Evolutionary conservation across 2,329 filamentous ascomycete genomes (phyloP).

Genomic region (Monilinia polystroma): DNA sequence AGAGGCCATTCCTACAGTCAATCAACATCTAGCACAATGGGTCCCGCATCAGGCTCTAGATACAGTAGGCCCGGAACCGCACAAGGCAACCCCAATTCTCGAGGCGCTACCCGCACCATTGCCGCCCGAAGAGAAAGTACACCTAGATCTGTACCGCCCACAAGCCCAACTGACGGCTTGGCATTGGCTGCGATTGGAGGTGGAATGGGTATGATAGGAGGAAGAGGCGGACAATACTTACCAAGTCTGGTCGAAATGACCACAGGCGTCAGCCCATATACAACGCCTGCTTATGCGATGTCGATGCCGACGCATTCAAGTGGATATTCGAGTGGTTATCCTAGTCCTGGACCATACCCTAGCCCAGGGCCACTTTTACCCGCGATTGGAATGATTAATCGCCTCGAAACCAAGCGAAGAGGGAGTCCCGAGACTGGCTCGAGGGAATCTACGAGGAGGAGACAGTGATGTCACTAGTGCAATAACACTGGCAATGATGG

Average conservation of each 20-base stretch:
- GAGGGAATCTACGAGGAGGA: conserved; percentile 49
- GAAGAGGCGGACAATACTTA: conserved; percentile 44
- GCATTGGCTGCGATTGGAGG: conserved; percentile 38
- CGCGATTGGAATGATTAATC: conserved; percentile 33
- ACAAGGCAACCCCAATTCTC: conserved; percentile 27
- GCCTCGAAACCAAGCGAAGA: conserved; percentile 50
- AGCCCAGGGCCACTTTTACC: conserved; percentile 47
- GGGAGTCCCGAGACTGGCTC: conserved; percentile 50
- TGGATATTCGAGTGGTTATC: conserved; percentile 29
- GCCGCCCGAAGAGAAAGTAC: conserved; percentile 40
- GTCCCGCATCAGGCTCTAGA: conserved; percentile 27
- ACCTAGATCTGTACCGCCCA: conserved; percentile 41
- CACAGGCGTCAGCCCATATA: conserved; percentile 61
- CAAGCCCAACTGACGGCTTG: conserved; percentile 42
- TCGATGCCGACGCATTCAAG: conserved; percentile 32
- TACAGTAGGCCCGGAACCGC: conserved; percentile 34
- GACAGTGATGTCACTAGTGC: conserved; percentile 37
- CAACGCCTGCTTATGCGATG: conserved; percentile 54
- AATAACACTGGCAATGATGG: neutral
- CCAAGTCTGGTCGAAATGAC: conserved; percentile 63
- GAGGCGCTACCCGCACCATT: conserved; percentile 32
- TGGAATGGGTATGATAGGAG: conserved; percentile 34
- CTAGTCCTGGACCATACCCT: conserved; percentile 45
- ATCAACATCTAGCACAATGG: conserved; percentile 33
- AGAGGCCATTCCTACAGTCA: conserved; percentile 37